A percentile compares a stretch with the other conserved stretches of the same genome.
These are phyloP conservation scores for Talaromyces sp. DNA, from an alignment of 2,329 filamentous ascomycete species.

Conservation along the genomic window DNA sequence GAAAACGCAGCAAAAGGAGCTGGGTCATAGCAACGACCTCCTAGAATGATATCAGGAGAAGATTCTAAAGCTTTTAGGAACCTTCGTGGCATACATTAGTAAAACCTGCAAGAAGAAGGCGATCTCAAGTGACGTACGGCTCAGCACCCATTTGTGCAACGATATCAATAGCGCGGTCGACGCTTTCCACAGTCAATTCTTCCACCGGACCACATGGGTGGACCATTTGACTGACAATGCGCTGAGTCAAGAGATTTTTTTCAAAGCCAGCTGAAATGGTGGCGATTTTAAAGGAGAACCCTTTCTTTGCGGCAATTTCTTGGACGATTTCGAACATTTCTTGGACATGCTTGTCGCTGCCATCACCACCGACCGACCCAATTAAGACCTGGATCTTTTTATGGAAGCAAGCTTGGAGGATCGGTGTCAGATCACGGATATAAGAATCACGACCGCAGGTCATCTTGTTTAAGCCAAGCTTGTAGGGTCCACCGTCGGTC, in stretches of 20 bases:
- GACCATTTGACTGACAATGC: conserved; percentile 30
- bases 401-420: conserved; percentile 35
- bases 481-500: conserved; percentile 31
- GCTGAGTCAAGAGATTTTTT: conserved; percentile 32
- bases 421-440: conserved; percentile 40
- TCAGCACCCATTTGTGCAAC: conserved; percentile 50
- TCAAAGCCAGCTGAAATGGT: conserved; percentile 42
- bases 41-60: conserved; percentile 48
- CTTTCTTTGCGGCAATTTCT: conserved; percentile 31
- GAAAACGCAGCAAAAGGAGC: conserved; percentile 41
- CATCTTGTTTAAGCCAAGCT: conserved; percentile 32
- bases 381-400: conserved; percentile 43
- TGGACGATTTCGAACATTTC: conserved; percentile 41
- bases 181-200: conserved; percentile 34
- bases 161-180: conserved; percentile 38
- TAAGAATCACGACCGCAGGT: conserved; percentile 44
- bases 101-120: no score
- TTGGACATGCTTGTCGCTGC: conserved; percentile 44
- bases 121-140: conserved; percentile 28
- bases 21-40: conserved; percentile 45
- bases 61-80: conserved; percentile 37
- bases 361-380: conserved; percentile 49
- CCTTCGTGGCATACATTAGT: background rate
- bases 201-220: conserved; percentile 46
- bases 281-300: conserved; percentile 26